Base-by-base conservation (phyloP, 306 rosid genomes). In the Cercis canadensis region DNA sequence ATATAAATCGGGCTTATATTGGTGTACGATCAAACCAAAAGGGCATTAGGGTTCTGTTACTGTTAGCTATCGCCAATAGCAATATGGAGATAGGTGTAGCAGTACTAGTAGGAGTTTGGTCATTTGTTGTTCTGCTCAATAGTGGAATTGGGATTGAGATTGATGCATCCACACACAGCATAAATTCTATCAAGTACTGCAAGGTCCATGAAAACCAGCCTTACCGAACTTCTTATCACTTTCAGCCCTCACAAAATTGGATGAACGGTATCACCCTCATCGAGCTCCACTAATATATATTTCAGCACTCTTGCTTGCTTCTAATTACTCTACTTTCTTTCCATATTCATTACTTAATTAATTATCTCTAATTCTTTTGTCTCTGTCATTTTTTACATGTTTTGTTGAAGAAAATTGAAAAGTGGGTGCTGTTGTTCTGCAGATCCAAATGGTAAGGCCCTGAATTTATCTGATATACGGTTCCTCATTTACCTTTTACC, bases 371-470 rank as follows among this genome's bases (percentile, higher is more conserved):
- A 24, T 58, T 67, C 39, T 9, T 69, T 44, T 71, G 29, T 51
- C 37, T 57, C 43, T 62, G 6, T 73, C 39, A 12, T 61, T 72
- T 24, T 3, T 24, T 1, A 69, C 75, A 78, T 24, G 76, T 70
- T 64, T 53, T 79, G 58, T 15, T 19, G 76, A 61, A 41, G 52
- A 68, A 67, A 72, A 21, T 40, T 73, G 70, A 32, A 53, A 31
- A 37, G 29, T 11, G 75, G 51, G 13, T 53, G 16, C 33, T 74
- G 67, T 79, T 75, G 57, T 66, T 70, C 4, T 69, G 72, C 82
- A 83, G 87, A 83, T 80, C 87, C 87, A 67, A 80, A 83, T 72
- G 87, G 87, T 83, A 82, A 45, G 80, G 32, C 44, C 7, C 6
- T 39, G n/a, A 74, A 34, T 70, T 64, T 69, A 15, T 49, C 5